Evolutionary conservation across 345 rosid species (phyloP).

Genomic region (Eucalyptus microcorys): DNA sequence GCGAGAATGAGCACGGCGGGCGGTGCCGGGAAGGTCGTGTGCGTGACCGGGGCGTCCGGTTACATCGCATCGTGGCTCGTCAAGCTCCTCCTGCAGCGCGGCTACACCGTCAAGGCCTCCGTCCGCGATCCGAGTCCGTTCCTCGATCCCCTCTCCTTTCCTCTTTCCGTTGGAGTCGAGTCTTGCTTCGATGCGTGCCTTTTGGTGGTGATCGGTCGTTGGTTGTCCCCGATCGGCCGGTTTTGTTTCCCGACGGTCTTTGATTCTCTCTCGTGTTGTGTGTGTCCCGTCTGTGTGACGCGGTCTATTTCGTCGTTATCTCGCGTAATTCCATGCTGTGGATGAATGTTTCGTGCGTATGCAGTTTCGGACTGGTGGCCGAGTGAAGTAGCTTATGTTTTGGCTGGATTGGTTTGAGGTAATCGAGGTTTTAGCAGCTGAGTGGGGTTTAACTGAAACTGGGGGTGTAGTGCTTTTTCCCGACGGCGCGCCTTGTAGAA

Average conservation of each 20-base stretch:
- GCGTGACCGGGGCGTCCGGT: constrained; percentile 86
- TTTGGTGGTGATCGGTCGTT: background rate
- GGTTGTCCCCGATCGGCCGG: background rate
- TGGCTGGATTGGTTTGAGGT: background rate
- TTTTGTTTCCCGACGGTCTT: background rate
- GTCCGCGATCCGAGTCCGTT: constrained; percentile 66
- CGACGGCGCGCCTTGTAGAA: background rate
- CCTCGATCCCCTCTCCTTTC: background rate
- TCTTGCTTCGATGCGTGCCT: background rate
- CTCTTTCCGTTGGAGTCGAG: background rate
- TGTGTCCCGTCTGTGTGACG: background rate
- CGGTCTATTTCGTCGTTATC: background rate
- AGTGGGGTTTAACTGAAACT: background rate
- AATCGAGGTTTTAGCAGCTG: background rate
- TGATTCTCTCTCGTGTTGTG: background rate
- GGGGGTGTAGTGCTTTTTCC: background rate
- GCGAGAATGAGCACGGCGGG: constrained; percentile 20
- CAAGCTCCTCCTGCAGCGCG: constrained; percentile 58
- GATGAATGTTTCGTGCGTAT: background rate
- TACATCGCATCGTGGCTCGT: constrained; percentile 82
- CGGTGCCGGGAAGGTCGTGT: constrained; percentile 44
- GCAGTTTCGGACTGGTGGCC: background rate
- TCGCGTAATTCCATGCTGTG: background rate
- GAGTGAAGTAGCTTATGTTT: background rate
- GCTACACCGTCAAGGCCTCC: constrained; percentile 68